Conservation (phyloP, 2,329 filamentous ascomycete genomes). For the Colletotrichum abscissum region DNA sequence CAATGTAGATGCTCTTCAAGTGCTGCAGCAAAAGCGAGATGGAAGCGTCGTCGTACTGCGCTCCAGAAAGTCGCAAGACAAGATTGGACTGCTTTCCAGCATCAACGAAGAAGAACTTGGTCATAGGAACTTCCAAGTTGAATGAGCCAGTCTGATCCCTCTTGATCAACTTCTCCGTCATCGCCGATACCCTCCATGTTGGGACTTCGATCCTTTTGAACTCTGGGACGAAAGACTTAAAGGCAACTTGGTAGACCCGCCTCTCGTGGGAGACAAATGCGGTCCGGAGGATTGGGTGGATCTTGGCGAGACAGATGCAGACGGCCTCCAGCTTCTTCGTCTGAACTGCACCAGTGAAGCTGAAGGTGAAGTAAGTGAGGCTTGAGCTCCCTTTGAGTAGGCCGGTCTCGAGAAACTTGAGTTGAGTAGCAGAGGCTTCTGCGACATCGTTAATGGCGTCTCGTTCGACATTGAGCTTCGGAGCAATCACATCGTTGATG, state of each 20-base stretch:
- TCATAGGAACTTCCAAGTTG: slow-evolving; percentile 56
- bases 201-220: slow-evolving; percentile 57
- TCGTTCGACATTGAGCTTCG: slow-evolving; percentile 54
- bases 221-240: slow-evolving; percentile 54
- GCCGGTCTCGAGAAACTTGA: slow-evolving; percentile 59
- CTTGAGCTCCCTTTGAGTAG: slow-evolving; percentile 57
- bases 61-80: slow-evolving; percentile 58
- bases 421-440: slow-evolving; percentile 60
- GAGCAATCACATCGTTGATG: slow-evolving; percentile 53
- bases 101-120: slow-evolving; percentile 63
- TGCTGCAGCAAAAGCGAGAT: slow-evolving; percentile 60
- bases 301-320: slow-evolving; percentile 54
- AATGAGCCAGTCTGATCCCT: slow-evolving; percentile 54
- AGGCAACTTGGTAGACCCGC: slow-evolving; percentile 59
- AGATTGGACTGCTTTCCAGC: slow-evolving; percentile 59
- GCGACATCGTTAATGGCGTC: slow-evolving; percentile 59
- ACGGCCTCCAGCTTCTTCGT: slow-evolving; percentile 57
- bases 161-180: slow-evolving; percentile 54
- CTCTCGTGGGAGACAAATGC: slow-evolving; percentile 61
- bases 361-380: slow-evolving; percentile 60
- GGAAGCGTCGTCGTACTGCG: slow-evolving; percentile 61
- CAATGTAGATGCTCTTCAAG: slow-evolving; percentile 58
- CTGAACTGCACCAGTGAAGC: slow-evolving; percentile 56
- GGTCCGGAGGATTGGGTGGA: slow-evolving; percentile 66
- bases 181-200: slow-evolving; percentile 50